Base-by-base conservation (phyloP, 2,329 filamentous ascomycete genomes). In the Phoma sp. region DNA sequence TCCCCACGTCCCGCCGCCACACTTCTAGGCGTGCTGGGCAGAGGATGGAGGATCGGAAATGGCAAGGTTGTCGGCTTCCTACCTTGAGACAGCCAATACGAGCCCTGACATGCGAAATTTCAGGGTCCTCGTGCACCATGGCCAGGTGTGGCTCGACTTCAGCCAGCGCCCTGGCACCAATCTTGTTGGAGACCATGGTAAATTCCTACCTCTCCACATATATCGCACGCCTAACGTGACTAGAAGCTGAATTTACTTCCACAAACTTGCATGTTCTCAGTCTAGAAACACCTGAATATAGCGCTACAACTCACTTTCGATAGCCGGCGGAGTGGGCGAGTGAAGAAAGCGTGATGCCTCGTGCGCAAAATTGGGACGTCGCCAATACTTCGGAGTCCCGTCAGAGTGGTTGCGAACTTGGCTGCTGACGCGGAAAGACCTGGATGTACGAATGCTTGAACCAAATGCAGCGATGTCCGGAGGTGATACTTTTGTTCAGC, bases 1-100 rank as follows among this genome's bases (percentile, higher is more conserved):
- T 56, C 36, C 42, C 53, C 53, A 56, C 47, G 53, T 39, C 33
- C 28, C 36, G 36, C 47, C 53, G 53, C 53, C 42, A 56, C 47
- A 37, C 29, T 42, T 37, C 46, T 49, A 40, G 46, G 46, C 52
- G 25, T 18, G 23, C 47, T 42, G 47, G 38, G 32, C 46, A 26
- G 20, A 42, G 32, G 38, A 43, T 29, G 40, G n/a, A 28, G 34
- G 20, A 26, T 20, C 32, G 25, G 39, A 17, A 45, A 29, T 12
- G 40, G 28, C 45, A 46, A 29, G 17, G 1, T 34, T 10, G 33
- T 26, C 23, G 45, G 42, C 36, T 33, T 37, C 25, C 26, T 42
- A 25, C n/a, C n/a, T 46, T 23, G n/a, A 28, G 28, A 39, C n/a
- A 32, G 21, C 53, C 47, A 56, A 56, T 56, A 47, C 46, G 17